phyloP scores from a whole-genome alignment of 371 early-diverging fungal genomes.

The Globomyces sp. region DNA sequence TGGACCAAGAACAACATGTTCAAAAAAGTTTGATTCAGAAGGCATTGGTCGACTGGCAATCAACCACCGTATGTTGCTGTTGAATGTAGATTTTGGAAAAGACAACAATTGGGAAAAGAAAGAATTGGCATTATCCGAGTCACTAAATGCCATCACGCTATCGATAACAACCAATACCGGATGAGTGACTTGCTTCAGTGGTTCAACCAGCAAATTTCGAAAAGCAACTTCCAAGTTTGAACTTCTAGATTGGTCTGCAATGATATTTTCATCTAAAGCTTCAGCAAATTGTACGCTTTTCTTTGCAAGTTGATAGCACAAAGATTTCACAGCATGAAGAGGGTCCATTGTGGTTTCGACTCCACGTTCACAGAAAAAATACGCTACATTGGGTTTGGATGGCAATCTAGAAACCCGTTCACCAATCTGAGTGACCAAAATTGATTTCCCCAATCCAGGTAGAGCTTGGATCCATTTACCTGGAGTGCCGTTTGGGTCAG shows the following conservation, averaged over 20 bases:
- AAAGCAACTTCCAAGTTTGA: not conserved
- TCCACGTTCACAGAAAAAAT: not conserved
- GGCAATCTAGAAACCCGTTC: not conserved
- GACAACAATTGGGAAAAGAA: not conserved
- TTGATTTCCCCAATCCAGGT: not conserved
- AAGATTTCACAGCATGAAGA: not conserved
- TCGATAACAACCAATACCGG: not conserved
- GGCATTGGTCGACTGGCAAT: not conserved
- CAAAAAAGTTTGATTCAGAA: not conserved
- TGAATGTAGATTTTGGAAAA: not conserved
- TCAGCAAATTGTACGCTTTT: not conserved
- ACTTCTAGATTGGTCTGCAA: not conserved
- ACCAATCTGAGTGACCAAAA: not conserved
- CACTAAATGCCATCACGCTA: not conserved
- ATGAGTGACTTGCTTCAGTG: not conserved
- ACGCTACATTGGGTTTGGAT: not conserved
- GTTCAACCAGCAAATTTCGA: constrained; percentile 4
- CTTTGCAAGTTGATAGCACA: not conserved
- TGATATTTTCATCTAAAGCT: not conserved
- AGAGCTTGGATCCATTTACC: constrained; percentile 1
- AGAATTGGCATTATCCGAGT: not conserved
- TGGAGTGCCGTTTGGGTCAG: not conserved
- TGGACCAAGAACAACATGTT: not conserved
- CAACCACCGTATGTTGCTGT: not conserved
- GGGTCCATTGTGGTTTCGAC: not conserved